Base-by-base conservation (phyloP, 2,329 filamentous ascomycete species). In the Colletotrichum australisinense region DNA sequence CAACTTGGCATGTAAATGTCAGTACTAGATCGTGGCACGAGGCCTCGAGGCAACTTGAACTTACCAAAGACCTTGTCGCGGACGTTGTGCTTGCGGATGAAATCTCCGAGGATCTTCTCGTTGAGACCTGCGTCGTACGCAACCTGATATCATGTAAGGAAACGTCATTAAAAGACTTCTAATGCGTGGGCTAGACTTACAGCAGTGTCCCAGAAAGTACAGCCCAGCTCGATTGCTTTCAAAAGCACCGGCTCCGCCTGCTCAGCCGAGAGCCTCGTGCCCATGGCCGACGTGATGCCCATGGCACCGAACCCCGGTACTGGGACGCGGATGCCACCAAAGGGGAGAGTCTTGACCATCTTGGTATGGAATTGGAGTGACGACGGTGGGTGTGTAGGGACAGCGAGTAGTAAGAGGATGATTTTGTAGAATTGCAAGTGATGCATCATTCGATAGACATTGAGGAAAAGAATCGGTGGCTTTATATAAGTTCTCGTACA, bases 11-110 rank as follows among this genome's bases (percentile, higher is more conserved):
- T 3, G 5, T 4, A 26, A 5, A 2, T n/a, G 2, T 63, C 5
- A 58, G 8, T 1, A 1, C 3, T 9, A 22, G 32, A 19, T 38
- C 5, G 4, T 38, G 1, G 16, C 12, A 38, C 35, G 35, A 38
- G 1, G 14, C 35, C 12, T 16, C 12, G 4, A 38, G 5, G 4
- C 5, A 28, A 28, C 14, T 28, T 16, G 2, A 16, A 78, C 83
- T 68, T 72, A 86, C 84, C 77, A 73, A 88, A 87, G 19, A 88
- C 52, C 74, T 87, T 87, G 67, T 88, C 85, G 1, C 86, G 84
- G 9, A 85, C 79, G 58, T 87, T 85, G 77, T 88, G 85, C 75
- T 87, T 88, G 30, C 83, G 78, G 72, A 88, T 86, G 73, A 88
- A 88, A 35, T 87, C 84, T 4, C 86, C 86, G 0, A 88, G 55